Percentiles rank a stretch among this genome's conserved stretches.
These are phyloP conservation scores for Candida nemodendra DNA, from an alignment of 805 yeast genomes.

Conservation along the genomic window DNA sequence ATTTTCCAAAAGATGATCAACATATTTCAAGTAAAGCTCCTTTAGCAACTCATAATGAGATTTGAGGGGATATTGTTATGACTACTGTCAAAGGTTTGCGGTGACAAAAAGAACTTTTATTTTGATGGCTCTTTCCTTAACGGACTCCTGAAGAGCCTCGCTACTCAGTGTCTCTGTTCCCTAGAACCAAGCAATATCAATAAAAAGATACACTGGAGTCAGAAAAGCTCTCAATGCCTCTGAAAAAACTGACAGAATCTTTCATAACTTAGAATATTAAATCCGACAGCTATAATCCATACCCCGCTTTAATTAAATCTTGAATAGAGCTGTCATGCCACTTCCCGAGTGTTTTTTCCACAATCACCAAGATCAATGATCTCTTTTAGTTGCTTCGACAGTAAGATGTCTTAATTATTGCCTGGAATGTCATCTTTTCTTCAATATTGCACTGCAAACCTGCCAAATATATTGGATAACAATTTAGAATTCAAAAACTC, in stretches of 20 bases:
- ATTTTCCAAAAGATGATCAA: conserved; percentile 46
- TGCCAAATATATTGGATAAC: too few species aligned
- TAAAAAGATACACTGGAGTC: conserved; percentile 47
- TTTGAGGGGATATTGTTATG: conserved; percentile 39
- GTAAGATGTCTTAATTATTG: too few species aligned
- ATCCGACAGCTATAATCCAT: conserved; percentile 63
- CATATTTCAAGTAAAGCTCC: conserved; percentile 44
- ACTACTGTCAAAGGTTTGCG: conserved; percentile 65
- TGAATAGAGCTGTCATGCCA: too few species aligned
- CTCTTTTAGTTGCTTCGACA: too few species aligned
- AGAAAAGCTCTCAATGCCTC: conserved; percentile 22
- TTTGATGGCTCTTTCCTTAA: conserved; percentile 44
- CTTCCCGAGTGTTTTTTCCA: too few species aligned
- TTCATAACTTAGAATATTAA: conserved; percentile 52
- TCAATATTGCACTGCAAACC: too few species aligned
- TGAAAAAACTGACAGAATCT: conserved; percentile 13
- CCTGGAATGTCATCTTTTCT: too few species aligned
- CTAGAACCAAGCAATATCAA: conserved; percentile 54
- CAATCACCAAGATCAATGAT: too few species aligned
- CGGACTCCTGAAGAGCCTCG: conserved; percentile 45
- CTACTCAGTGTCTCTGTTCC: conserved; percentile 45
- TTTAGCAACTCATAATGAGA: conserved; percentile 41
- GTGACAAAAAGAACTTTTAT: conserved; percentile 64
- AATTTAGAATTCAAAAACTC: too few species aligned
- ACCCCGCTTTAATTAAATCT: conserved; percentile 70